Evolutionary conservation across 768 basidiomycete species (phyloP).

Genomic region (Coprinopsis sp.): DNA sequence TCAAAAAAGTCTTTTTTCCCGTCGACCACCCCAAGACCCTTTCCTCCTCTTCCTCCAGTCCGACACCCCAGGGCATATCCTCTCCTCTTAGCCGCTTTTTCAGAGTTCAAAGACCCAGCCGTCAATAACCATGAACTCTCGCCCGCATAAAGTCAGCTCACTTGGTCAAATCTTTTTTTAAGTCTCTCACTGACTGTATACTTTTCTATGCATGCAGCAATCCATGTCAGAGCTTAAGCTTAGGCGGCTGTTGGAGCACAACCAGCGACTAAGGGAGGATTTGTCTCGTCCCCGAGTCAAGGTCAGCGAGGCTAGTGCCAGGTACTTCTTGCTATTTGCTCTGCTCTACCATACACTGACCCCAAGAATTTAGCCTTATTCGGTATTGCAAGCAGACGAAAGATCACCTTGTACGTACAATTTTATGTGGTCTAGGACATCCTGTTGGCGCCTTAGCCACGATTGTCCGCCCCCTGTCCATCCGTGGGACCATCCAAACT

Average conservation of each 20-base stretch:
- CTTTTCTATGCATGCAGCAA: slow-evolving; percentile 46
- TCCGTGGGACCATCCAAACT: not conserved
- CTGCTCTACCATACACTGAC: slow-evolving; percentile 4
- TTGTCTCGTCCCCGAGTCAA: slow-evolving; percentile 82
- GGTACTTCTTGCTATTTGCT: slow-evolving; percentile 34
- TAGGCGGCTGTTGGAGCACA: slow-evolving; percentile 88
- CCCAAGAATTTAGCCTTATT: slow-evolving; percentile 59
- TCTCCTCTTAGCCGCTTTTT: slow-evolving; percentile 16
- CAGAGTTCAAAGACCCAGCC: slow-evolving; percentile 16
- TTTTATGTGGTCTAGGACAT: not conserved
- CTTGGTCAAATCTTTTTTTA: slow-evolving; percentile 6
- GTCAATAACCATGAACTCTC: slow-evolving; percentile 54
- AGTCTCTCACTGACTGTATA: slow-evolving; percentile 6
- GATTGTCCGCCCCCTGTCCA: slow-evolving; percentile 13
- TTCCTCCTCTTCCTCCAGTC: too few species aligned
- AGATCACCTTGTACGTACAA: slow-evolving; percentile 72
- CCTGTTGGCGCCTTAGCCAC: not conserved
- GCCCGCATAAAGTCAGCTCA: slow-evolving; percentile 60
- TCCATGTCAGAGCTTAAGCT: slow-evolving; percentile 98
- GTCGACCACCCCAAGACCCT: too few species aligned
- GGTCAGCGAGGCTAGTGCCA: slow-evolving; percentile 88
- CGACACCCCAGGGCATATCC: too few species aligned
- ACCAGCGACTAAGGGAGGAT: slow-evolving; percentile 86
- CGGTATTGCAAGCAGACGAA: slow-evolving; percentile 92
- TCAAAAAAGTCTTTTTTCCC: too few species aligned